Evolutionary conservation across 2,329 filamentous ascomycete genomes (phyloP).

Genomic region (Ascochyta koolunga): DNA sequence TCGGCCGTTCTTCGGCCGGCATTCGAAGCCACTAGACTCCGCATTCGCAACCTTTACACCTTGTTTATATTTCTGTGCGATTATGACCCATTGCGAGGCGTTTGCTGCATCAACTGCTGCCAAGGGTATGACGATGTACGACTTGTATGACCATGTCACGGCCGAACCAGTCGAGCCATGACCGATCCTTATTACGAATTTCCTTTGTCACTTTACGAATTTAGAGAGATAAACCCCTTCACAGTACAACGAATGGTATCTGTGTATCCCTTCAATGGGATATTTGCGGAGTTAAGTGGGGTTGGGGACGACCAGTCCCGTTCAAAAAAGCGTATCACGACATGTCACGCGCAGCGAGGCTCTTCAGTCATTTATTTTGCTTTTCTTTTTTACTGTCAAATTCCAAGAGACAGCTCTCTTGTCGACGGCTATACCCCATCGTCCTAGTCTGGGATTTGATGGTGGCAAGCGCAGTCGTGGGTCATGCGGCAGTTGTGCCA

Average conservation of each 20-base stretch:
- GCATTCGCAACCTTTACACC: constrained; percentile 14
- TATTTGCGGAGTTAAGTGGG: constrained; percentile 25
- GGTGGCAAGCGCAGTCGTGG: constrained; percentile 40
- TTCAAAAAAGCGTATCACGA: constrained; percentile 29
- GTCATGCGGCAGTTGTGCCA: constrained; percentile 16
- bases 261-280: constrained; percentile 31
- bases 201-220: constrained; percentile 39
- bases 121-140: constrained; percentile 44
- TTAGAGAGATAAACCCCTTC: constrained; percentile 29
- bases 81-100: constrained; percentile 30
- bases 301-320: constrained; percentile 10
- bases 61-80: constrained; percentile 42
- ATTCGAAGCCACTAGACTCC: constrained; percentile 32
- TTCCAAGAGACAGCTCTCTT: constrained; percentile 39
- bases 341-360: constrained; percentile 38
- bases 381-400: constrained; percentile 23
- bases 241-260: constrained; percentile 20
- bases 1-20: constrained; percentile 38
- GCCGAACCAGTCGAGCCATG: constrained; percentile 40
- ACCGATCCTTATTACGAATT: constrained; percentile 46
- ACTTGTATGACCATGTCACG: constrained; percentile 44
- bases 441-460: constrained; percentile 29
- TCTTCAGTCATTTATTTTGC: constrained; percentile 40
- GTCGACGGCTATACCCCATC: constrained; percentile 42
- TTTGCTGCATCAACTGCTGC: constrained; percentile 42